Conservation (phyloP, 164 flowering plant species). For the Nelumbo lutea region DNA sequence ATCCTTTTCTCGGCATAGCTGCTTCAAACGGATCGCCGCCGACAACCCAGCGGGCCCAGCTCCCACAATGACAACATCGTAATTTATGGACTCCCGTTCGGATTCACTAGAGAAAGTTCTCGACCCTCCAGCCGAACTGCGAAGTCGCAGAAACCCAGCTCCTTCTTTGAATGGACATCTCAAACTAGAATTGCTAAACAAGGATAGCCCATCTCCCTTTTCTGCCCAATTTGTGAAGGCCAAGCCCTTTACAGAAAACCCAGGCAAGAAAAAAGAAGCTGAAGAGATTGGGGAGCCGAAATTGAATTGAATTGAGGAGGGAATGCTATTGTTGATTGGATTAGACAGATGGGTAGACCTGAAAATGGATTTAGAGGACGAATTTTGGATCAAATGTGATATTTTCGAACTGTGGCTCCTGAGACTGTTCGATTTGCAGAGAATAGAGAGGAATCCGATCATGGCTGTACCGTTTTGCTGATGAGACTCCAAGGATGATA, state of each 20-base stretch:
- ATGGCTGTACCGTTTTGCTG: slow-evolving; percentile 10
- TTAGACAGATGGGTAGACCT: not conserved
- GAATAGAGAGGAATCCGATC: slow-evolving; percentile 23
- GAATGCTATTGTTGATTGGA: not conserved
- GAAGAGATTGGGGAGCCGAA: slow-evolving; percentile 4
- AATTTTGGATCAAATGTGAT: not conserved
- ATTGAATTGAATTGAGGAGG: not conserved
- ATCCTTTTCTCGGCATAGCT: slow-evolving; percentile 61
- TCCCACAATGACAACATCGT: slow-evolving; percentile 91
- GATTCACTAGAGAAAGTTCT: slow-evolving; percentile 49
- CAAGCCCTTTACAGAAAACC: slow-evolving; percentile 6
- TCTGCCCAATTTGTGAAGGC: not conserved
- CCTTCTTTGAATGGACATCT: slow-evolving; percentile 9
- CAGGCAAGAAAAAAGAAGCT: slow-evolving; percentile 1
- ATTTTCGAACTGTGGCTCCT: slow-evolving; percentile 5
- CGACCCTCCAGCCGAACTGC: slow-evolving; percentile 9
- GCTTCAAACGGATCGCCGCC: slow-evolving; percentile 88
- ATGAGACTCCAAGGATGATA: not conserved
- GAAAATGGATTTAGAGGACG: not conserved
- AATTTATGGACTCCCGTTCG: slow-evolving; percentile 56
- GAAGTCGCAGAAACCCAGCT: slow-evolving; percentile 16
- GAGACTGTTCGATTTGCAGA: slow-evolving; percentile 18
- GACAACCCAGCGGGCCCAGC: slow-evolving; percentile 97
- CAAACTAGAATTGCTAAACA: slow-evolving; percentile 10
- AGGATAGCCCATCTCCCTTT: slow-evolving; percentile 9